Evolutionary conservation across 1,284 basidiomycete species (phyloP).

Genomic region (Marasmius tenuissimus): DNA sequence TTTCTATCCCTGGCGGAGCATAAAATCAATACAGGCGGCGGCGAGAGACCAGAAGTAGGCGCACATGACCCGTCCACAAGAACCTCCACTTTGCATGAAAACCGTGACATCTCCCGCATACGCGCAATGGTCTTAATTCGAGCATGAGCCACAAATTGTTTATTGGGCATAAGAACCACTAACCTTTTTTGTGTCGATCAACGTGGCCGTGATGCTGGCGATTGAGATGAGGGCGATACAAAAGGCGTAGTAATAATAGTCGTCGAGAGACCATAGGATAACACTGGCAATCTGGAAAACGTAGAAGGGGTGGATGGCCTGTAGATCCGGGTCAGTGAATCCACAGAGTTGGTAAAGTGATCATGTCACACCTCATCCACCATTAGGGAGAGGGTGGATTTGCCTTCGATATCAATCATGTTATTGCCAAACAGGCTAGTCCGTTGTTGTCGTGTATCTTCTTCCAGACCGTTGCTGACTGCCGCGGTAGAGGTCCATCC

Average conservation of each 20-base stretch:
- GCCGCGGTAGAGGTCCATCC: conserved; percentile 66
- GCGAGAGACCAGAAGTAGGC: conserved; percentile 22
- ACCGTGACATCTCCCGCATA: conserved; percentile 97
- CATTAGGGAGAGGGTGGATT: conserved; percentile 79
- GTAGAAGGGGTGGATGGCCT: conserved; percentile 95
- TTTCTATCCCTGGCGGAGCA: conserved; percentile 62
- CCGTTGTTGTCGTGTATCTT: conserved; percentile 63
- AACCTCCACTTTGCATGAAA: conserved; percentile 80
- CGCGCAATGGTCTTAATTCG: conserved; percentile 76
- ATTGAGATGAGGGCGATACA: conserved; percentile 94
- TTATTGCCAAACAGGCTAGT: conserved; percentile 83
- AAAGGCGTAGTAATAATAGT: conserved; percentile 98
- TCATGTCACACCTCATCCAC: conserved; percentile 80
- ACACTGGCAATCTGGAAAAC: conserved; percentile 99
- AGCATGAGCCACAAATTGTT: no score
- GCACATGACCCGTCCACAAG: conserved; percentile 76
- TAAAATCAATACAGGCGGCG: conserved; percentile 4
- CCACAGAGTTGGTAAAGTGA: neutral
- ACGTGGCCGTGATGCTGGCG: conserved; percentile 83
- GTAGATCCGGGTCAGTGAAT: conserved; percentile 11
- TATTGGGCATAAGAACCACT: neutral
- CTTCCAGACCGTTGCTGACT: conserved; percentile 66
- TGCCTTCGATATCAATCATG: conserved; percentile 89
- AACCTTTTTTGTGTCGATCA: conserved; percentile 92
- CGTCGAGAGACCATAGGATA: conserved; percentile 90